phyloP scores from a whole-genome alignment of 2,329 filamentous ascomycete species.

The Fusarium pilosicola region DNA sequence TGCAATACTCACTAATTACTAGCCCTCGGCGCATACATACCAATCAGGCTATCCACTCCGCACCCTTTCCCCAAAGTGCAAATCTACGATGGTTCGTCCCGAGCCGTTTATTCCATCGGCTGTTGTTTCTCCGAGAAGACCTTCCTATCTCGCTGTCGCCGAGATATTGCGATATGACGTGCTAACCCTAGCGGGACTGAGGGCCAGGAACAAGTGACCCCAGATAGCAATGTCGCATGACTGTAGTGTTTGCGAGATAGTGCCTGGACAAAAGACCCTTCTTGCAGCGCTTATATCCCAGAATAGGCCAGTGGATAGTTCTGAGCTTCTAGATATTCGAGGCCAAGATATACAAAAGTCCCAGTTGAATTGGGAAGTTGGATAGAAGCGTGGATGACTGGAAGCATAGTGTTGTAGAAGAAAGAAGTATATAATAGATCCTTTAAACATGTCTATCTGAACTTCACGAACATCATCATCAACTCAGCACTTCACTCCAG shows the following conservation, averaged over 20 bases:
- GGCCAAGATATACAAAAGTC: slow-evolving; percentile 26
- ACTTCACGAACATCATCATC: not conserved
- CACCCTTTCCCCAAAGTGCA: not conserved
- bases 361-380: slow-evolving; percentile 18
- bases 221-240: slow-evolving; percentile 3
- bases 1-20: not conserved
- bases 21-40: not conserved
- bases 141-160: slow-evolving; percentile 24
- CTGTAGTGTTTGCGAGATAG: not conserved
- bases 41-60: slow-evolving; percentile 8
- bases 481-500: not conserved
- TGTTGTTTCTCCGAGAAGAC: slow-evolving; percentile 6
- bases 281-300: not conserved
- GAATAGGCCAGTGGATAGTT: not conserved
- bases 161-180: not conserved
- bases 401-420: not conserved
- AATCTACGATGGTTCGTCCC: slow-evolving; percentile 21
- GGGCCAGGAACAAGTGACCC: not conserved
- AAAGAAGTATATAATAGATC: slow-evolving; percentile 9
- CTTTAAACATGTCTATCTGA: fast-evolving
- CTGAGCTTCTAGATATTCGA: not conserved
- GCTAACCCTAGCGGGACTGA: not conserved
- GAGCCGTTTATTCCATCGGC: slow-evolving; percentile 13
- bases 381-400: not conserved
- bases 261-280: slow-evolving; percentile 22